phyloP scores from a whole-genome alignment of 495 filamentous ascomycete genomes.

The Trichoderma orchidacearum region DNA sequence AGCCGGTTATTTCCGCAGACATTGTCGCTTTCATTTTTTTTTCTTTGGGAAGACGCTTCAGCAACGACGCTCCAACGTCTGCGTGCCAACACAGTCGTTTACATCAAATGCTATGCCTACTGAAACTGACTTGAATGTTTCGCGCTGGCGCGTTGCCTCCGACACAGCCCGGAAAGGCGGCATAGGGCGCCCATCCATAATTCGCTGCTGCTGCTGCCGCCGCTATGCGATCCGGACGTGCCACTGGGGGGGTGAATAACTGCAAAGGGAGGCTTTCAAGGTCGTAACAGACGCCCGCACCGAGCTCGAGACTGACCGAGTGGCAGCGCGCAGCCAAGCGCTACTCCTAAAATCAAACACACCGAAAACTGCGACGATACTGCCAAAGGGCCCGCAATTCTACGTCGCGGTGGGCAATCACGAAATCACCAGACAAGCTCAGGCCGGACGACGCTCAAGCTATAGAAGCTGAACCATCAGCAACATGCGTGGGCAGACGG shows the following conservation, averaged over 20 bases:
- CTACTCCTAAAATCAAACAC: background rate
- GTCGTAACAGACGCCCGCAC: background rate
- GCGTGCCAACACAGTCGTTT: too few species aligned
- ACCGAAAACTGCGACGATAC: background rate
- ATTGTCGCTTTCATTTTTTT: too few species aligned
- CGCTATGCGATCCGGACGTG: background rate
- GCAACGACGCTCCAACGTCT: too few species aligned
- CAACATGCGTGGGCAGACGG: too few species aligned
- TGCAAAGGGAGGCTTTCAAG: background rate
- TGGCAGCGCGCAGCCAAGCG: background rate
- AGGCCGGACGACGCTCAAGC: too few species aligned
- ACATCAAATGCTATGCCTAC: too few species aligned
- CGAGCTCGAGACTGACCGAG: background rate
- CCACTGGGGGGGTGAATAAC: background rate
- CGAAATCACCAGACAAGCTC: too few species aligned
- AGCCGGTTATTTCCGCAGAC: background rate
- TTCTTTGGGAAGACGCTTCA: too few species aligned
- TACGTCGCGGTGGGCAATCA: background rate
- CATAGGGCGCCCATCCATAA: conserved; percentile 2
- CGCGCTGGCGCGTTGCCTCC: conserved; percentile 14
- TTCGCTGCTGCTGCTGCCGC: background rate
- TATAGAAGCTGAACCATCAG: too few species aligned
- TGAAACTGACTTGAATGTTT: conserved; percentile 19
- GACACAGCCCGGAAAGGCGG: conserved; percentile 5
- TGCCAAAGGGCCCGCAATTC: background rate